Percentiles rank a stretch among this genome's conserved stretches.
Conservation (phyloP, 441 rosid species). For the Viola pubescens region DNA sequence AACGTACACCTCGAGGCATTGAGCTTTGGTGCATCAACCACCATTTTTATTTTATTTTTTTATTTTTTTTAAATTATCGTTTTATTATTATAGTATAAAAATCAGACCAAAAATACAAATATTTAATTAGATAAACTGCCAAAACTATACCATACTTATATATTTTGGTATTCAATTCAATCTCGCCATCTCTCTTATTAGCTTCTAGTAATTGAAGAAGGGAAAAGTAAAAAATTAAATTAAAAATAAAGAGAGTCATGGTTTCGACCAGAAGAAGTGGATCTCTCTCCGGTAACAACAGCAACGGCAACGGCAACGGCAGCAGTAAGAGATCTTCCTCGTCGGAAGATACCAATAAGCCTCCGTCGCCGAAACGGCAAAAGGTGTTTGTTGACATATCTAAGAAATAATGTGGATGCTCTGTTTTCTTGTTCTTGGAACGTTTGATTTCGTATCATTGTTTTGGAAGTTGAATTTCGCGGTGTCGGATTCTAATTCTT, state of each 20-base stretch:
- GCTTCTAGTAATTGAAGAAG: not conserved
- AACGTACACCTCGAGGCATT: too few relatives aligned
- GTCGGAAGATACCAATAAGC: constrained; percentile 42
- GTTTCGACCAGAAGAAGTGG: constrained; percentile 83
- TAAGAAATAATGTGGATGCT: not conserved
- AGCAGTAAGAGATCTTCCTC: constrained; percentile 59
- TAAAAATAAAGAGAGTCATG: constrained; percentile 40
- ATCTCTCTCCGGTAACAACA: constrained; percentile 58
- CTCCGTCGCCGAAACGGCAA: constrained; percentile 65
- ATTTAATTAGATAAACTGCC: not conserved
- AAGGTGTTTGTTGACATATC: constrained; percentile 41
- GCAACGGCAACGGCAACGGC: too few relatives aligned
- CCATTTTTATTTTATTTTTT: too few relatives aligned
- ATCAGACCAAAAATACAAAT: too few relatives aligned
- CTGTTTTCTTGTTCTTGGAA: not conserved
- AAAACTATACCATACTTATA: not conserved
- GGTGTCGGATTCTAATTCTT: constrained; percentile 15
- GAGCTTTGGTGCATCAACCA: too few relatives aligned
- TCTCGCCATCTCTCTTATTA: not conserved
- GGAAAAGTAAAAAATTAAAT: constrained; percentile 1
- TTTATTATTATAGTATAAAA: too few relatives aligned
- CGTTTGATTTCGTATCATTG: constrained; percentile 5
- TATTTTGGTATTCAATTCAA: not conserved
- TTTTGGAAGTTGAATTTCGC: not conserved
- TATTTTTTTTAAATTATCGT: too few relatives aligned